Evolutionary conservation across 495 filamentous ascomycete species (phyloP), one percentile per base, ranked within the genome.

Genomic region (Elasticomyces elasticus): DNA sequence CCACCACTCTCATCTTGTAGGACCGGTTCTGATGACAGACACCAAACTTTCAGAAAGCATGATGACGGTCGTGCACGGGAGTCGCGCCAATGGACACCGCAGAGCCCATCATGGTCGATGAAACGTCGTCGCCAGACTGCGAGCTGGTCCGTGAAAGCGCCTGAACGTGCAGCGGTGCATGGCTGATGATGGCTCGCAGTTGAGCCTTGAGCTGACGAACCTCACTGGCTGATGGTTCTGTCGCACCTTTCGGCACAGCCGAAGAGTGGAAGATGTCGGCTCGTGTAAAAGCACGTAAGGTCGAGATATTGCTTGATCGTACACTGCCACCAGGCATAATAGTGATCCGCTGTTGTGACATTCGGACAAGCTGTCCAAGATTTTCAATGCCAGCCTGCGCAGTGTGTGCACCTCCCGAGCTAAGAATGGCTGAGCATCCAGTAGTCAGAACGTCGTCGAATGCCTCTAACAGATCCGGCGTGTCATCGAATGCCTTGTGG

Each of bases 401-500:
- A 20, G 55, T 51, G 59, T 43, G 50, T 26, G 60, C 51, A 26
- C 76, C 74, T 19, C 76, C 76, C 44, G 67, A 73, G 1, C 74
- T 78, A 12, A 79, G 60, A 27, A 79, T 65, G 1, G 70, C 63
- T 10, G 45, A 30, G 62, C 78, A 79, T 0, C 76, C 76, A 48
- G 70, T 70, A 5, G 57, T 38, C 0, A 64, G 62, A 26, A 79
- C 54, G 5, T 67, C 64, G 11, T 62, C 59, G 28, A 72, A 57
- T 1, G 55, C 59, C 26, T 66, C 59, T 63, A 66, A 67, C 2
- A 63, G 7, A 25, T 69, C 61, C 1, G 62, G 59, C 6, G 74
- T 66, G 23, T 65, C 56, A 54, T 79, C 76, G 64, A 79, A 76
- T 1, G 76, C 76, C 15, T 75, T 70, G 54, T 78, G 76, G 45